Conservation (phyloP, 257 asterid genomes). For the Nicotiana obtusifolia region DNA sequence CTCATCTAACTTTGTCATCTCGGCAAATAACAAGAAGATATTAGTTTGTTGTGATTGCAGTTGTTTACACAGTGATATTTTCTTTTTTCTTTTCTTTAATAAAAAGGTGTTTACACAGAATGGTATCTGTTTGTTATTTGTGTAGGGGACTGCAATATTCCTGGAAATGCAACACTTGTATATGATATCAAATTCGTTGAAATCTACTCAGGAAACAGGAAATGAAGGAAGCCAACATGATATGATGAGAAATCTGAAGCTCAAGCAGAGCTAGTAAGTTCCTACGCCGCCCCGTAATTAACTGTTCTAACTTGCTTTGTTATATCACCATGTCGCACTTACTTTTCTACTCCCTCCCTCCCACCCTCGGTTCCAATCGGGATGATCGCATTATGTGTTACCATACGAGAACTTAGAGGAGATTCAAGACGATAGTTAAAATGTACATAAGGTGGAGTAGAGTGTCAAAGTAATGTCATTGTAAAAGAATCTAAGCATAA, state of each 20-base stretch:
- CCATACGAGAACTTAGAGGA: background rate
- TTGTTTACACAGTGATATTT: background rate
- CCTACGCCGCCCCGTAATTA: background rate
- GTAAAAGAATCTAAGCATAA: background rate
- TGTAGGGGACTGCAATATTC: constrained; percentile 87
- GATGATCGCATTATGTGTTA: background rate
- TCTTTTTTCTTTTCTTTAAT: no score
- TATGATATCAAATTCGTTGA: constrained; percentile 67
- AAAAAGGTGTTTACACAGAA: background rate
- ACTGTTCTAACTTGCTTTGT: background rate
- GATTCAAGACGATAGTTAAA: background rate
- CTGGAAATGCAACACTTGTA: constrained; percentile 75
- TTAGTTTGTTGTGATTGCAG: background rate
- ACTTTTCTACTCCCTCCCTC: background rate
- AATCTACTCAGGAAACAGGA: constrained; percentile 68
- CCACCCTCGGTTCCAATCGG: background rate
- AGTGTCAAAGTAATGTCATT: background rate
- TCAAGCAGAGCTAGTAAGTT: constrained; percentile 5
- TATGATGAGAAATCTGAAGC: background rate
- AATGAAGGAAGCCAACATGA: constrained; percentile 19
- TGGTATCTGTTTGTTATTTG: background rate
- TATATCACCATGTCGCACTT: background rate
- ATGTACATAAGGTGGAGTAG: background rate
- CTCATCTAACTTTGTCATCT: background rate
- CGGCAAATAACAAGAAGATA: background rate